Base-by-base conservation (phyloP, 176 grass and related monocot genomes). In the Carex pumila region DNA sequence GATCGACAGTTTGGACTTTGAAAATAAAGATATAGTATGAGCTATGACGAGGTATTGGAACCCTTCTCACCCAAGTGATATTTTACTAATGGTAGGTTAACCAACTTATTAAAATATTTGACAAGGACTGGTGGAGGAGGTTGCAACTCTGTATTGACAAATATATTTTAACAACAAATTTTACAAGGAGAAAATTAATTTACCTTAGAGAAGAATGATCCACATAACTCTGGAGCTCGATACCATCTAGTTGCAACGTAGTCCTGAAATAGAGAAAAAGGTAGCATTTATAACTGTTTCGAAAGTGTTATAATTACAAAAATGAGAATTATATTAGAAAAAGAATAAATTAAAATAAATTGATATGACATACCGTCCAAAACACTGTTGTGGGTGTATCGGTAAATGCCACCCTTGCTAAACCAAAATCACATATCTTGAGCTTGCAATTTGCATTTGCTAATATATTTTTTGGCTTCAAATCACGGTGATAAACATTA, bases 221-320 rank as follows among this genome's bases (percentile, higher is more conserved):
- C 95, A 80, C 92, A 97, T 32, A 97, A 77, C 90, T 97, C 94
- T 57, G 94, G 94, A 75, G 94, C 94, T 65, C 95, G 90, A 59
- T 98, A 98, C 95, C 95, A 98, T 90, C 95, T 98, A 60, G 95
- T 98, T 31, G 95, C 95, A 83, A 98, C 95, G 73, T 98, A 98
- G 89, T 98, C 95, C 95, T 98, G 92, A 59, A 81, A 84, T 49
- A 88, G 63, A 79, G 85, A 15, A 61, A 0, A 7, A 37, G n/a
- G 60, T 34, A 54, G 6, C 11, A 64, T 81, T 18, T 49, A 47
- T 17, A 49, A 22, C 79, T 41, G 15, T 82, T 65, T 82, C 17
- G 4, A 45, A 64, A 63, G 21, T 12, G 6, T 64, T 29, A 45
- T 66, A 29, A 21, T 82, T 29, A 41, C 9, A 45, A 58, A 64